Conservation (phyloP, 257 asterid genomes). For the Solanum dulcamara region DNA sequence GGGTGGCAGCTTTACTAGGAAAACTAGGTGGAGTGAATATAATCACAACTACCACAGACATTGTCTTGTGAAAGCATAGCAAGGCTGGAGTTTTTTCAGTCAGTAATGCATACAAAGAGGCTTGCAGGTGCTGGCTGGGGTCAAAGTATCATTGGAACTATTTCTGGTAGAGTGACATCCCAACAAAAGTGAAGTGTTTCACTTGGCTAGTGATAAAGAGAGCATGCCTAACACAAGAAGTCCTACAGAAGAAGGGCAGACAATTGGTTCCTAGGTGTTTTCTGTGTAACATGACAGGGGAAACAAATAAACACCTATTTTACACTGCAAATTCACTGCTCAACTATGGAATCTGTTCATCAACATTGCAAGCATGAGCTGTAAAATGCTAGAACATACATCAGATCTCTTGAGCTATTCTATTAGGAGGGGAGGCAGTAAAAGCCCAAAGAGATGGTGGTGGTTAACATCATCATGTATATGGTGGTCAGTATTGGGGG, state of each 20-base stretch:
- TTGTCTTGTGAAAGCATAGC: not conserved
- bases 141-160: not conserved
- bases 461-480: not conserved
- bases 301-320: not conserved
- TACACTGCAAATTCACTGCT: not conserved
- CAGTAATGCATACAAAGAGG: not conserved
- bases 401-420: not conserved
- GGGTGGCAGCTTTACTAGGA: not conserved
- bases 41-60: not conserved
- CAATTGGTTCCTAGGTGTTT: not conserved
- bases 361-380: not conserved
- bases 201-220: not conserved
- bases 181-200: not conserved
- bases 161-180: not conserved
- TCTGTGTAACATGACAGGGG: not conserved
- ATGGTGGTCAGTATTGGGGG: not conserved
- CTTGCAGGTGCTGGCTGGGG: not conserved
- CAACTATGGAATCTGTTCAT: not conserved
- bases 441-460: not conserved
- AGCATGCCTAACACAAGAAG: not conserved
- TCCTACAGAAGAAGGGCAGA: not conserved
- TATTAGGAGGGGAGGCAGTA: not conserved
- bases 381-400: not conserved
- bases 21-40: not conserved
- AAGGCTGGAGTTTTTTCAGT: not conserved